Percentiles rank a stretch among this genome's conserved stretches.
phyloP scores from a whole-genome alignment of 345 rosid genomes.

The Punica granatum region DNA sequence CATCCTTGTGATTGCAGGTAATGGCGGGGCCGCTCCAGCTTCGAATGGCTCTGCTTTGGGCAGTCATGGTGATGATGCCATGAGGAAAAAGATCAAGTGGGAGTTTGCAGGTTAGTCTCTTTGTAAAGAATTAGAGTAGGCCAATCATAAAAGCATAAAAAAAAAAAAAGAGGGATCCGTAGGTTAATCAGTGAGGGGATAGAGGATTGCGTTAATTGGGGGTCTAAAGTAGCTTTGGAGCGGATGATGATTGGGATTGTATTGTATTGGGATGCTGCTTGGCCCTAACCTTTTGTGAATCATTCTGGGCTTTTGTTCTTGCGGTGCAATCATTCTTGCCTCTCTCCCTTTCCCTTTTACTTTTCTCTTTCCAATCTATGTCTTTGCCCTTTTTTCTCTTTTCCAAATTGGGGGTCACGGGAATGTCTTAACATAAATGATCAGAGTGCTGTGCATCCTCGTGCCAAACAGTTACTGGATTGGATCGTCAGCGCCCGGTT shows the following conservation, averaged over 20 bases:
- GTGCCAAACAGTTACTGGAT: too few species aligned
- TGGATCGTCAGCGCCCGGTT: too few species aligned
- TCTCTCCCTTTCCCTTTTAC: conserved; percentile 2
- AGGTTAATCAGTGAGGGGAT: not conserved
- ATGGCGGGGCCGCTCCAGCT: conserved; percentile 26
- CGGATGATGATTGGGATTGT: conserved; percentile 13
- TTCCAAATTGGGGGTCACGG: too few species aligned
- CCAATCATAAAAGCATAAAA: not conserved
- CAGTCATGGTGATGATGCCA: conserved; percentile 20
- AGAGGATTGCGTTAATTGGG: conserved; percentile 5
- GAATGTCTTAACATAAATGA: too few species aligned
- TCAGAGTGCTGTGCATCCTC: too few species aligned
- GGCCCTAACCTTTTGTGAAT: conserved; percentile 19
- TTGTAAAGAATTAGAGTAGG: conserved; percentile 13
- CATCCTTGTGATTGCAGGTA: conserved; percentile 27
- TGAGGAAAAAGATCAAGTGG: not conserved
- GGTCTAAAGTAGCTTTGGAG: conserved; percentile 28
- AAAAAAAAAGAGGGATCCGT: not conserved
- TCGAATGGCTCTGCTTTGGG: conserved; percentile 20
- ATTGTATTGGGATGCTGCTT: conserved; percentile 6
- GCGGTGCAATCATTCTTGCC: conserved; percentile 23
- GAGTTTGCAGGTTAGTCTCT: not conserved
- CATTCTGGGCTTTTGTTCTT: conserved; percentile 21
- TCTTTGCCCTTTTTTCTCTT: too few species aligned
- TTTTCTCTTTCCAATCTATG: not conserved